Conservation (phyloP, 495 filamentous ascomycete genomes). For the Penicillium dipodomyicola region DNA sequence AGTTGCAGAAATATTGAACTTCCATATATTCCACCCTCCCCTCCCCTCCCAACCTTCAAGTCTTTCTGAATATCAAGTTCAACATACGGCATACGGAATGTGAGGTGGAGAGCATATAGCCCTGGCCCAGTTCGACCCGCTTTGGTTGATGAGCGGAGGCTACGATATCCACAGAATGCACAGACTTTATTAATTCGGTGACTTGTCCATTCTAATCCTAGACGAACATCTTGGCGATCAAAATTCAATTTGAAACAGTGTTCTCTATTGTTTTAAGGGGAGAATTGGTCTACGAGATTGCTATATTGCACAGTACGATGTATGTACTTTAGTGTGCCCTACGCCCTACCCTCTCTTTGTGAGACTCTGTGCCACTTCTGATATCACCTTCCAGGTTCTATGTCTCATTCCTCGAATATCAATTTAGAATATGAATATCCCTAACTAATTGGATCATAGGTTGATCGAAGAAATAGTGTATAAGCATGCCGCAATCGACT, state of each 20-base stretch:
- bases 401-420: background rate
- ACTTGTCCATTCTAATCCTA: conserved; percentile 11
- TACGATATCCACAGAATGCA: conserved; percentile 10
- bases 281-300: background rate
- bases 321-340: background rate
- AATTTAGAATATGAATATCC: background rate
- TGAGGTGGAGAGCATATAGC: conserved; percentile 6
- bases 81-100: background rate
- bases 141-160: conserved; percentile 4
- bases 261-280: background rate
- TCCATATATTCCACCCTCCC: too few relatives aligned
- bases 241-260: conserved; percentile 8
- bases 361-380: background rate
- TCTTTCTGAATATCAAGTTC: background rate
- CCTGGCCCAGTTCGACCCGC: conserved; percentile 6
- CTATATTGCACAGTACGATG: background rate
- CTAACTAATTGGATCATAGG: background rate
- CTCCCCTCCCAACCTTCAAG: too few relatives aligned
- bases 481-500: conserved; percentile 14
- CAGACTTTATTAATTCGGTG: conserved; percentile 6
- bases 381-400: background rate
- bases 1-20: background rate
- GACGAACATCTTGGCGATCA: conserved; percentile 13
- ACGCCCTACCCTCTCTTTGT: background rate
- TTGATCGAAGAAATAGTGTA: conserved; percentile 6